phyloP scores from a whole-genome alignment of 768 basidiomycete species.

The Lyophyllum shimeji region DNA sequence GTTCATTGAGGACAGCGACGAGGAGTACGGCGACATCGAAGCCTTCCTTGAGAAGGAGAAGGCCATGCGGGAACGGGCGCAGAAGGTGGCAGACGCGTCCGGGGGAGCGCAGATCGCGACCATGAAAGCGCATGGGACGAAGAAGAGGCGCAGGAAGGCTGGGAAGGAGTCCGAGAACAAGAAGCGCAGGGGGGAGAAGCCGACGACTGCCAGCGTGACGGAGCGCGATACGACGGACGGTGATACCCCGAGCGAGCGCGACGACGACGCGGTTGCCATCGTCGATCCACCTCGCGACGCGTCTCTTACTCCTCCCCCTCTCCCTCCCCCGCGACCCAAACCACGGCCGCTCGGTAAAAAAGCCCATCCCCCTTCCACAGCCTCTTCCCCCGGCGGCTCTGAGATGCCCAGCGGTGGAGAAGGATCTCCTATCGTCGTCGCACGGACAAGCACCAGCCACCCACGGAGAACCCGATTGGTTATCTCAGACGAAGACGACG shows the following conservation, averaged over 20 bases:
- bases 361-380: neutral
- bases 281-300: constrained; percentile 5
- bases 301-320: constrained; percentile 28
- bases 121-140: constrained; percentile 54
- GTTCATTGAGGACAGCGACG: constrained; percentile 91
- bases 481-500: constrained; percentile 33
- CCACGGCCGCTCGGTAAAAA: constrained; percentile 30
- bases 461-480: constrained; percentile 28
- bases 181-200: constrained; percentile 30
- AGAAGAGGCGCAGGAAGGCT: constrained; percentile 44
- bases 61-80: constrained; percentile 53
- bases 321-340: constrained; percentile 41
- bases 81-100: constrained; percentile 44
- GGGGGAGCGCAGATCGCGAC: constrained; percentile 41
- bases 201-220: constrained; percentile 14
- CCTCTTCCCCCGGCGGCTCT: neutral
- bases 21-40: constrained; percentile 77
- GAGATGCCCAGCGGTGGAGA: neutral
- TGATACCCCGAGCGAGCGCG: constrained; percentile 23
- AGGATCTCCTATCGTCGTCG: constrained; percentile 7
- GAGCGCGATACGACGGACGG: constrained; percentile 16
- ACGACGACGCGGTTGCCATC: constrained; percentile 11
- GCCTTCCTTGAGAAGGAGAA: constrained; percentile 81
- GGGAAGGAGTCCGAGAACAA: constrained; percentile 30
- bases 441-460: constrained; percentile 4